Base-by-base conservation (phyloP, 768 basidiomycete genomes). In the Amanita rimosa region DNA sequence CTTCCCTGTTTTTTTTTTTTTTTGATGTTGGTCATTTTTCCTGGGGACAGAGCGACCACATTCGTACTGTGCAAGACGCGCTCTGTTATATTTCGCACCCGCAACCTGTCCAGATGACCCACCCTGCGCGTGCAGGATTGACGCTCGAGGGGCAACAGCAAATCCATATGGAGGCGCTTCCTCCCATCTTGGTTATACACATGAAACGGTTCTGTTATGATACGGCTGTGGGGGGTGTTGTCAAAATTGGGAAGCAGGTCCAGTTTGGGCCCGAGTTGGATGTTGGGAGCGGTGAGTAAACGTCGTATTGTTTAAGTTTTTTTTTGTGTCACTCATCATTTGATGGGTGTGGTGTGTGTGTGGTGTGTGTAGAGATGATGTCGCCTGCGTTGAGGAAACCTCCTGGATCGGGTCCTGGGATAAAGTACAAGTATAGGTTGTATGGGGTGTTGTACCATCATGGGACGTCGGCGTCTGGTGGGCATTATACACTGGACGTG, bases 401-500 rank as follows among this genome's bases (percentile, higher is more conserved):
- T 67, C 55, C 3, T 67, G 69, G 8, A 63, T 71, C 5, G 31
- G 31, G 31, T 4, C 4, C 31, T 13, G 31, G 31, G 11, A 13
- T 1, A 11, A 31, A 31, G 3, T 71, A 74, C 37, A 73, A 74
- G 57, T 95, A 94, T 61, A 83, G 81, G 57, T 73, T 95, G 7
- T 92, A 92, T 58, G 89, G 88, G 55, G 95, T 82, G 7, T 67
- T 97, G 10, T 97, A 97, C 63, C 95, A 99, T 62, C 94, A 99
- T 55, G 95, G 95, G 2, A 69, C 73, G 24, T 87, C 88, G 6
- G 91, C 95, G 0, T 83, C 83, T 1, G 92, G 93, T 2, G 95
- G 95, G 1, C 95, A 97, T 64, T 98, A 97, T 67, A 98, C 94
- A 2, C 77, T 95, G 41, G 86, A 92, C 57, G 85, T 94, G 8